phyloP scores from a whole-genome alignment of 177 flowering plant species.

The Vitis hybrid region DNA sequence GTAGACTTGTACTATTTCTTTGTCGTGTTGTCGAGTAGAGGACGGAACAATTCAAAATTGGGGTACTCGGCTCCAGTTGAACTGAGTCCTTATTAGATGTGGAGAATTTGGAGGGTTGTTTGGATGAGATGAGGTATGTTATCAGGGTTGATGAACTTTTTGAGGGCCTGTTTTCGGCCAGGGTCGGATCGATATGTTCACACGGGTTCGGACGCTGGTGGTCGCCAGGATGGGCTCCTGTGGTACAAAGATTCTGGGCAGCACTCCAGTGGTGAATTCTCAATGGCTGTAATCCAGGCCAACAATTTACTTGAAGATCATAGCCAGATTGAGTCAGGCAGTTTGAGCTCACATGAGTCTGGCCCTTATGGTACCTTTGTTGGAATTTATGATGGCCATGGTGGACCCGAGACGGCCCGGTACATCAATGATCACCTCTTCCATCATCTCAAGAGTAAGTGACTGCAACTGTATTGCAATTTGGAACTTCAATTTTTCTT shows the following conservation, averaged over 20 bases:
- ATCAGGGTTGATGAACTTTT: conserved; percentile 74
- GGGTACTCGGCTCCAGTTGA: conserved; percentile 11
- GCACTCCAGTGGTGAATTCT: conserved; percentile 69
- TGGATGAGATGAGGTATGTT: conserved; percentile 93
- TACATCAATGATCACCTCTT: conserved; percentile 68
- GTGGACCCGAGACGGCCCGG: conserved; percentile 77
- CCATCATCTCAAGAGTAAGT: conserved; percentile 70
- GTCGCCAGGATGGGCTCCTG: conserved; percentile 70
- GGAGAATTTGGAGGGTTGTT: conserved; percentile 43
- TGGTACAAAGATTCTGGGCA: conserved; percentile 87
- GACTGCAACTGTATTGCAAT: neutral
- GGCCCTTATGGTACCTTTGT: conserved; percentile 78
- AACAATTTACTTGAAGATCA: conserved; percentile 82
- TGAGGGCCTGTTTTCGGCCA: conserved; percentile 82
- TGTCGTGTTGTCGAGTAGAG: conserved; percentile 2
- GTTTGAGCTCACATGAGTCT: conserved; percentile 51
- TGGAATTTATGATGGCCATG: conserved; percentile 83
- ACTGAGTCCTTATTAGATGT: conserved; percentile 42
- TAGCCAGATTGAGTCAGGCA: conserved; percentile 78
- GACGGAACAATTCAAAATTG: neutral
- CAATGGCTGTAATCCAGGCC: conserved; percentile 86
- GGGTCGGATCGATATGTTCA: conserved; percentile 60
- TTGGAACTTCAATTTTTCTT: neutral
- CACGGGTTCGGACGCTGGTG: conserved; percentile 56
- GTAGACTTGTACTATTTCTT: conserved; percentile 1